Percentiles rank a stretch among this genome's conserved stretches.
phyloP scores from a whole-genome alignment of 257 asterid genomes.

The Fraxinus anomala region DNA sequence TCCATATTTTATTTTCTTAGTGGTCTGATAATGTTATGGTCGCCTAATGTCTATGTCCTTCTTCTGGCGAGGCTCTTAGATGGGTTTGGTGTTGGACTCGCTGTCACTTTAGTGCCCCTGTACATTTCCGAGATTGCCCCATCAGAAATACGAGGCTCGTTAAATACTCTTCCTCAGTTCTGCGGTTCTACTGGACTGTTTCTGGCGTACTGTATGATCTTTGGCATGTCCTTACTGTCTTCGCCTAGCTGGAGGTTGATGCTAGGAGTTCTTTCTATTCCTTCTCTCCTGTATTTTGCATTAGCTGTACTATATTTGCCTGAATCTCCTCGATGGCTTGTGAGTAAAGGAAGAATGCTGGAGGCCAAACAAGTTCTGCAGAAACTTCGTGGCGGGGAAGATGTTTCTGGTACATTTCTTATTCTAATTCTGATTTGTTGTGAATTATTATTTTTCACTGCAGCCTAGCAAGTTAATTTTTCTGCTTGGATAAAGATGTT shows the following conservation, averaged over 20 bases:
- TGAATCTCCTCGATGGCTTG: slow-evolving; percentile 36
- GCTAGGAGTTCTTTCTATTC: slow-evolving; percentile 31
- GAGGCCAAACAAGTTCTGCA: slow-evolving; percentile 33
- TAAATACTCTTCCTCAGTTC: slow-evolving; percentile 32
- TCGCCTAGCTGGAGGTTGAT: slow-evolving; percentile 31
- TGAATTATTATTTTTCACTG: not conserved
- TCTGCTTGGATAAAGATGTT: not conserved
- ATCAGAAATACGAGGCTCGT: slow-evolving; percentile 27
- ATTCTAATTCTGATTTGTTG: slow-evolving; percentile 1
- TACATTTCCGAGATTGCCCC: slow-evolving; percentile 32
- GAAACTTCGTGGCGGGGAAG: slow-evolving; percentile 31
- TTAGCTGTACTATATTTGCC: slow-evolving; percentile 23
- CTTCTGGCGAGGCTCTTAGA: slow-evolving; percentile 28
- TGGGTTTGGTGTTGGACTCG: slow-evolving; percentile 29
- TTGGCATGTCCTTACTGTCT: slow-evolving; percentile 31
- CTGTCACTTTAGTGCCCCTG: slow-evolving; percentile 25
- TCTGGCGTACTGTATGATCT: slow-evolving; percentile 32
- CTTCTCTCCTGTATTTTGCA: slow-evolving; percentile 20
- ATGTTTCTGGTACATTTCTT: slow-evolving; percentile 53
- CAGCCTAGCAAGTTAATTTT: not conserved
- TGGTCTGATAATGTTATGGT: slow-evolving; percentile 30
- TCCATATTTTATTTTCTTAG: slow-evolving; percentile 26
- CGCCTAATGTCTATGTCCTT: slow-evolving; percentile 29
- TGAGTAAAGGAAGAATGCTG: slow-evolving; percentile 34
- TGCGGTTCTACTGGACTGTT: slow-evolving; percentile 29